Conservation (phyloP, 2,329 filamentous ascomycete species). For the Arthroderma sp. region DNA sequence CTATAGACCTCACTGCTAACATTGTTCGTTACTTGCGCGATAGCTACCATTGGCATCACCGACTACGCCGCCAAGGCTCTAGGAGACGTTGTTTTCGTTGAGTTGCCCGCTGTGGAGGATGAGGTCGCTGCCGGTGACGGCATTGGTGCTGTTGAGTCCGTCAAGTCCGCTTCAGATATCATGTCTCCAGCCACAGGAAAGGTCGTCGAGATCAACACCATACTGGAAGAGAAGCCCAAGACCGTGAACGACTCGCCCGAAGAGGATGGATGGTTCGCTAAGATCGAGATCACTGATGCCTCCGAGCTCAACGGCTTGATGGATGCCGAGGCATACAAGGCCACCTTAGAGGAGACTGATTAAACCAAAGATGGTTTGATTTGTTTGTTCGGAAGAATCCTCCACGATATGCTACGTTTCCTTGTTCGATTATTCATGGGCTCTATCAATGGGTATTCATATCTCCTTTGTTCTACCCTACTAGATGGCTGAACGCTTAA, state of each 20-base stretch:
- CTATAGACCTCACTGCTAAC: neutral
- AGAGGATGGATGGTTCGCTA: conserved; percentile 84
- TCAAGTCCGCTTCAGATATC: conserved; percentile 98
- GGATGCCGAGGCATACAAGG: conserved; percentile 64
- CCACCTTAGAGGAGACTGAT: conserved; percentile 49
- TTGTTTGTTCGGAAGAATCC: neutral
- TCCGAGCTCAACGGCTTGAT: conserved; percentile 65
- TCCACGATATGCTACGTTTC: neutral
- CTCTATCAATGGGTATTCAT: neutral
- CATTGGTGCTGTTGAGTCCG: conserved; percentile 91
- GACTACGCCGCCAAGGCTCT: conserved; percentile 83
- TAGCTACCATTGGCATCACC: conserved; percentile 68
- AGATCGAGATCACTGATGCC: conserved; percentile 62
- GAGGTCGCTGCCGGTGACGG: conserved; percentile 65
- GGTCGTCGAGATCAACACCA: conserved; percentile 59
- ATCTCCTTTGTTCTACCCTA: neutral
- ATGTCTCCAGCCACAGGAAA: conserved; percentile 72
- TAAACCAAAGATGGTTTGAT: conserved; percentile 10
- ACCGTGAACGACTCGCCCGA: conserved; percentile 86
- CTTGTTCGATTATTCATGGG: neutral
- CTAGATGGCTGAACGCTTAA: neutral
- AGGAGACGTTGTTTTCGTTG: conserved; percentile 93
- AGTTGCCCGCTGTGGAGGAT: conserved; percentile 64
- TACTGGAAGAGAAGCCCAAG: conserved; percentile 71
- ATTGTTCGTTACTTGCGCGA: neutral